These are phyloP conservation scores for Fistulifera pelliculosa DNA, from an alignment of 108 stramenopile genomes.

Conservation along the genomic window DNA sequence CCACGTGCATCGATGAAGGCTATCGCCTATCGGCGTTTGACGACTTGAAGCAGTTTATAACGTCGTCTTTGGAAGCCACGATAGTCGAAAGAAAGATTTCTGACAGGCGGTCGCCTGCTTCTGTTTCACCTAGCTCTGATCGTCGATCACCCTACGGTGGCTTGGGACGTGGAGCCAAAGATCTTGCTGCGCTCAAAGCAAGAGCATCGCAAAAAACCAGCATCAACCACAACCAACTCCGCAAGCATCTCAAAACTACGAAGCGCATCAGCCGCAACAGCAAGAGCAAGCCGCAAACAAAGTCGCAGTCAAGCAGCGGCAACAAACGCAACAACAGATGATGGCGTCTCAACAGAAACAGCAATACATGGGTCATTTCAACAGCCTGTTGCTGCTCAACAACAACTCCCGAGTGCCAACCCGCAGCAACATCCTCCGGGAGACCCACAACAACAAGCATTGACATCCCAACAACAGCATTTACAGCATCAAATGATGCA, in stretches of 20 bases:
- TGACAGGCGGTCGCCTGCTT: too few relatives aligned
- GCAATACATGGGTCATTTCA: too few relatives aligned
- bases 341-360: too few relatives aligned
- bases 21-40: not conserved
- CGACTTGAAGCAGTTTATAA: not conserved
- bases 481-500: too few relatives aligned
- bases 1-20: not conserved
- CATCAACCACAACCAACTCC: slow-evolving; percentile 1
- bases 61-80: not conserved
- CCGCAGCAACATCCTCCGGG: not conserved
- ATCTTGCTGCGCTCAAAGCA: slow-evolving; percentile 34
- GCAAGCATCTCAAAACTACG: not conserved
- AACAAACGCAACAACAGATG: too few relatives aligned
- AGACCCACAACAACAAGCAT: too few relatives aligned
- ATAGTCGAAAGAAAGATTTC: not conserved
- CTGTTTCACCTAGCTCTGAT: not conserved
- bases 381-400: slow-evolving; percentile 1
- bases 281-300: too few relatives aligned
- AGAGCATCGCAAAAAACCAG: slow-evolving; percentile 13
- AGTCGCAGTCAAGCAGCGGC: too few relatives aligned
- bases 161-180: slow-evolving; percentile 42
- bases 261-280: not conserved
- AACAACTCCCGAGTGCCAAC: not conserved
- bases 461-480: too few relatives aligned
- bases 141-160: slow-evolving; percentile 10